Base-by-base conservation (phyloP, 2,329 filamentous ascomycete genomes). In the Penicillium italicum region DNA sequence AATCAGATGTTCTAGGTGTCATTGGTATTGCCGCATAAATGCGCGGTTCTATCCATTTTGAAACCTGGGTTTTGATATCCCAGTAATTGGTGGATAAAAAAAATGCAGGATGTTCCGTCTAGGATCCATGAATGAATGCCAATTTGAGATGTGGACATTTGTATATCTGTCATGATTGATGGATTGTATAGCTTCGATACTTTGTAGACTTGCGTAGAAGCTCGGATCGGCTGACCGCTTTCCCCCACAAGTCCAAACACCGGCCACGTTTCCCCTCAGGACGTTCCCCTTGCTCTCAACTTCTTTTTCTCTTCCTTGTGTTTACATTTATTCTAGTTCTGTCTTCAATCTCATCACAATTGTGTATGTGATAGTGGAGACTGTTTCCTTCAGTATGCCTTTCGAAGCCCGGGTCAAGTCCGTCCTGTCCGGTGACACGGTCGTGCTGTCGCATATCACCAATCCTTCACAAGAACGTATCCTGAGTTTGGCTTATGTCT, bases 401-500 rank as follows among this genome's bases (percentile, higher is more conserved):
- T 64, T 78, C 54, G 74, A 82, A 78, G 82, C 87, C 72, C 89
- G 86, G 69, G 92, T 97, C 76, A 99, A 99, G 82, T 90, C 88
- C 73, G 90, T 96, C 65, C 80, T 95, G 69, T 97, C 92, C 69
- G 94, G 94, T 69, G 94, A 97, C 80, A 96, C 92, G 28, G 78
- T 97, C 66, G 80, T 97, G 62, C 80, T 97, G 69, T 85, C 87
- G 66, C 91, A 89, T 75, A 82, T 90, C 71, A 87, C 86, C 74
- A 92, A 95, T 72, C 88, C 89, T 34, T 82, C 85, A 62, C 85
- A 88, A 74, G 94, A 97, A 79, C 89, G 91, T 68, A 90, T 83
- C 50, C 82, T 99, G 67, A 96, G 91, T 69, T 81, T 99, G 62
- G 94, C 94, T 67, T 97, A 91, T 76, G 91, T 97, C 64, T 89